A percentile compares a stretch with the other conserved stretches of the same genome.
phyloP scores from a whole-genome alignment of 306 rosid genomes.

The Castanea mollissima region DNA sequence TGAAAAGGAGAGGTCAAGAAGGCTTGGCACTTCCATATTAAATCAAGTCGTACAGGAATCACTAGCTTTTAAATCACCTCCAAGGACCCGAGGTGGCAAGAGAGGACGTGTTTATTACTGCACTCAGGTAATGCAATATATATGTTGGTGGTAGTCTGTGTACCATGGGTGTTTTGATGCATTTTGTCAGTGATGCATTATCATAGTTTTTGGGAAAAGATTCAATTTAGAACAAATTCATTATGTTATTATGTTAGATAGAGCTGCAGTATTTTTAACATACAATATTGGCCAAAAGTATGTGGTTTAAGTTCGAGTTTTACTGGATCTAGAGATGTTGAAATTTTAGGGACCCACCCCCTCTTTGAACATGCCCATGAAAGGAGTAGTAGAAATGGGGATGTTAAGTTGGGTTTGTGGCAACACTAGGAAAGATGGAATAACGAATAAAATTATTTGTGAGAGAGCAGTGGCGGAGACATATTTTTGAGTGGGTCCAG shows the following conservation, averaged over 20 bases:
- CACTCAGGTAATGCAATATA: constrained; percentile 67
- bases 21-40: constrained; percentile 78
- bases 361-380: background rate
- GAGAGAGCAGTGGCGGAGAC: no score
- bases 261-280: background rate
- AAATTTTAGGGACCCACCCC: background rate
- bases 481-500: no score
- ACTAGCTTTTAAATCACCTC: constrained; percentile 90
- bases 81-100: constrained; percentile 87
- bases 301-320: background rate
- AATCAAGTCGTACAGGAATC: constrained; percentile 93
- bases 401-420: background rate
- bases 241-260: background rate
- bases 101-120: constrained; percentile 96
- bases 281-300: background rate
- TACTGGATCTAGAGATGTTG: background rate
- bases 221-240: background rate
- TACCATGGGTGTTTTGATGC: constrained; percentile 3
- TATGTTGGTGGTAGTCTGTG: background rate
- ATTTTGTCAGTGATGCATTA: constrained; percentile 5
- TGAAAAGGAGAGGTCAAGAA: constrained; percentile 91
- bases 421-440: background rate
- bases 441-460: no score
- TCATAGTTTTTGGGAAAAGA: background rate
- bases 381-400: background rate